These are phyloP conservation scores for Tolypocladium capitatum DNA, from an alignment of 2,329 filamentous ascomycete genomes.

Conservation along the genomic window DNA sequence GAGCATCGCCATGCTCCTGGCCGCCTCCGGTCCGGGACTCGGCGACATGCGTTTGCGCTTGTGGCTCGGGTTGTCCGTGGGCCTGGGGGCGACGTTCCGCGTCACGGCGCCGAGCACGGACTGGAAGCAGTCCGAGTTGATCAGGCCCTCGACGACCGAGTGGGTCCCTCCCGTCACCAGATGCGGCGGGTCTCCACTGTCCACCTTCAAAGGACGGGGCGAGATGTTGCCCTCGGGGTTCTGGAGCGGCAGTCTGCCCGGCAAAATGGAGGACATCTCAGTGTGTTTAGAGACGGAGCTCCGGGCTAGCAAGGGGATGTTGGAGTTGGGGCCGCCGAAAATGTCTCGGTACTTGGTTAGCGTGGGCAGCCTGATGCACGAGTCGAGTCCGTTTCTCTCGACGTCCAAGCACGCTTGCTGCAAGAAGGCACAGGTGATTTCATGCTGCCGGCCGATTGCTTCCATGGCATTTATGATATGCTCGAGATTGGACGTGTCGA, in stretches of 20 bases:
- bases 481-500: conserved; percentile 42
- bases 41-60: conserved; percentile 20
- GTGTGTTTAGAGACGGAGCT: conserved; percentile 28
- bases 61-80: conserved; percentile 8
- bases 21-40: conserved; percentile 10
- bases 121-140: conserved; percentile 16
- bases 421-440: conserved; percentile 72
- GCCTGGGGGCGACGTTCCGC: conserved; percentile 14
- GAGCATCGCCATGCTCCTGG: background rate
- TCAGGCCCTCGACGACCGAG: background rate
- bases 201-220: conserved; percentile 2
- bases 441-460: conserved; percentile 57
- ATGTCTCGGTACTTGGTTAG: conserved; percentile 19
- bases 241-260: conserved; percentile 28
- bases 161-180: background rate
- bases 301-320: conserved; percentile 35
- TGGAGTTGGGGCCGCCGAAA: conserved; percentile 17
- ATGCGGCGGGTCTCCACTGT: conserved; percentile 1
- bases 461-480: conserved; percentile 71
- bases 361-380: conserved; percentile 21
- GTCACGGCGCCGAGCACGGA: conserved; percentile 19
- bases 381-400: conserved; percentile 33
- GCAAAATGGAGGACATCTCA: conserved; percentile 26
- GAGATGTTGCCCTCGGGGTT: conserved; percentile 7
- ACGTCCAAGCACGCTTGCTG: conserved; percentile 76